Conservation (phyloP, 495 filamentous ascomycete species). For the Sordaria brevicollis region DNA sequence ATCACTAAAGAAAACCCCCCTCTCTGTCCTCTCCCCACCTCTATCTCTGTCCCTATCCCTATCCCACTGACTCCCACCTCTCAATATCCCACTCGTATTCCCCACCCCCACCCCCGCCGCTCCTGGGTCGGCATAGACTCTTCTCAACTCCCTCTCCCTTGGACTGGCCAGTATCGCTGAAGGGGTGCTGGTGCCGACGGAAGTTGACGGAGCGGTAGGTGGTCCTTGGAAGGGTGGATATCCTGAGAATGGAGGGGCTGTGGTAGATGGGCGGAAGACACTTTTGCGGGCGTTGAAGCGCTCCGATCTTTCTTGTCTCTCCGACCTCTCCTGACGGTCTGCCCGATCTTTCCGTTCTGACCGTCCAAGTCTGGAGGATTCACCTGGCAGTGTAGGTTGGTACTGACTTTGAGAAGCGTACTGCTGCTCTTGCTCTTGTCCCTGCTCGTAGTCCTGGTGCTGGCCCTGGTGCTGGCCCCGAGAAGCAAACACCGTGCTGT, state of each 20-base stretch:
- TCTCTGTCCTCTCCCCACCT: neutral
- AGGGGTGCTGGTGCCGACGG: conserved; percentile 15
- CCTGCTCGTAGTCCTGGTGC: too few relatives aligned
- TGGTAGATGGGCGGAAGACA: neutral
- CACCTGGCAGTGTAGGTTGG: neutral
- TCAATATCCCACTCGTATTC: neutral
- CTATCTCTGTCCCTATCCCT: neutral
- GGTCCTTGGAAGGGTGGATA: neutral
- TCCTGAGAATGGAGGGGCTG: neutral
- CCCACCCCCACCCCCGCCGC: neutral
- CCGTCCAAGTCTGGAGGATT: too few relatives aligned
- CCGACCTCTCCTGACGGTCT: too few relatives aligned
- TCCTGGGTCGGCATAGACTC: conserved; percentile 3
- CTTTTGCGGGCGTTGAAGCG: neutral
- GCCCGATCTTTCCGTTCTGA: too few relatives aligned
- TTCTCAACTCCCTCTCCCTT: conserved; percentile 17
- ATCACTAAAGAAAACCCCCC: conserved; percentile 18
- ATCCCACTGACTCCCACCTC: neutral
- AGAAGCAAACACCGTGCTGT: neutral
- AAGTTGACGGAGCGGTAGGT: neutral
- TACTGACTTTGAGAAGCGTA: neutral
- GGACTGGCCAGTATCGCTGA: conserved; percentile 20
- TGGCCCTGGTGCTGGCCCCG: neutral
- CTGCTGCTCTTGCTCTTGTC: too few relatives aligned
- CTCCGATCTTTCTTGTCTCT: neutral